Percentiles rank a stretch among this genome's conserved stretches.
These are phyloP conservation scores for Scedosporium boydii DNA, from an alignment of 2,329 filamentous ascomycete species.

Conservation along the genomic window DNA sequence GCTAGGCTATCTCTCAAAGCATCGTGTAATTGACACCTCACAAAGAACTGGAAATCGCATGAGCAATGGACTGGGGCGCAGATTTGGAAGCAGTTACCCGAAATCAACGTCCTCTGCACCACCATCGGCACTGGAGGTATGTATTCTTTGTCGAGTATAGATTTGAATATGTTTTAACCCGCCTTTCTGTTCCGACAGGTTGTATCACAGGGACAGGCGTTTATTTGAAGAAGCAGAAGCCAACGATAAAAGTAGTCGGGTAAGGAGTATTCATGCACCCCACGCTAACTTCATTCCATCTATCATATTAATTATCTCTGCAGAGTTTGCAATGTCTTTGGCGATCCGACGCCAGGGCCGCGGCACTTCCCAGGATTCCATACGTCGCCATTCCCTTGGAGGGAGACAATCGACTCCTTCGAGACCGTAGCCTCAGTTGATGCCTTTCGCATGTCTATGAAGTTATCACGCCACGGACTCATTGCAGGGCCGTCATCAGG, in stretches of 20 bases:
- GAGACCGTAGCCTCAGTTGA: constrained; percentile 46
- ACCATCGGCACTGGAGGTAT: constrained; percentile 47
- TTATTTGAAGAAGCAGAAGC: constrained; percentile 15
- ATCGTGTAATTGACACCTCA: neutral
- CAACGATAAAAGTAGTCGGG: constrained; percentile 14
- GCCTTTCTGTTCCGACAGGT: neutral
- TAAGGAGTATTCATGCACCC: neutral
- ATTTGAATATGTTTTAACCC: neutral
- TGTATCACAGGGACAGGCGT: neutral
- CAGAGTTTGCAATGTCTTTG: constrained; percentile 4
- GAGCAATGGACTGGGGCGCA: constrained; percentile 51
- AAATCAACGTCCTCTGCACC: constrained; percentile 45
- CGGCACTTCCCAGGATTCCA: constrained; percentile 3
- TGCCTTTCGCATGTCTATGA: constrained; percentile 42
- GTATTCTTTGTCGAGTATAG: neutral
- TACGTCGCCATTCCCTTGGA: constrained; percentile 41
- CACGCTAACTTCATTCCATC: neutral
- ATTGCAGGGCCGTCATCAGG: constrained; percentile 53
- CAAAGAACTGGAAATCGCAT: constrained; percentile 43
- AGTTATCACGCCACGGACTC: constrained; percentile 47
- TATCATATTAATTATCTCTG: neutral
- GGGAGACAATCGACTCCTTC: constrained; percentile 39
- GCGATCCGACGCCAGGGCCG: constrained; percentile 1
- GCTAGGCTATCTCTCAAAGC: no score
- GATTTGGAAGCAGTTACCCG: constrained; percentile 43